Evolutionary conservation across 2,329 filamentous ascomycete species (phyloP), one percentile per base, ranked within the genome.

Genomic region (Cercospora janseana): DNA sequence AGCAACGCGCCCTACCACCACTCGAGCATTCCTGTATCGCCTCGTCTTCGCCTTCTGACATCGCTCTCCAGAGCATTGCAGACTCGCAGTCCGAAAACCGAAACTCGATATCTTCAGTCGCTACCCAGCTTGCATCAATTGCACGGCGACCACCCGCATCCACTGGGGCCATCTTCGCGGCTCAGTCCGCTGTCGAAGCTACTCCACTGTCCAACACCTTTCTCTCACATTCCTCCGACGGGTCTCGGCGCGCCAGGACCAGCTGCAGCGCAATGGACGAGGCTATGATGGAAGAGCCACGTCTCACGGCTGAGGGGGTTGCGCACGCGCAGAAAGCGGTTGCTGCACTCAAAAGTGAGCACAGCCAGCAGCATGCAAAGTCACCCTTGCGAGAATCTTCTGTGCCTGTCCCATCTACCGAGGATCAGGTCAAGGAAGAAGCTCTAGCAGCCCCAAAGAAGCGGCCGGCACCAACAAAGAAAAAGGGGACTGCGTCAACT

Each of bases 1-100:
- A 35, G 5, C 13, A 35, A 16, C 12, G 15, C 31, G 13, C 31
- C 9, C 31, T 8, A 20, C 73, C 74, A 4, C 72, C 73, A 2
- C 68, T 76, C 35, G 71, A 75, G 18, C 72, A 74, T 38, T 75
- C 75, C 58, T 72, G 73, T 54, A 69, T 75, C 55, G 66, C 67
- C 35, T 72, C 72, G 29, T 65, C 66, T 28, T 75, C 72, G 60
- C 49, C 63, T 60, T 28, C 68, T 53, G 52, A 64, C 63, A 46
- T 69, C 63, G 52, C 66, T 61, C 63, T 75, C n/a, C 69, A 72
- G 15, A 72, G 72, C 16, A 67, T 75, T 18, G 69, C 72, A 41
- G 59, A 60, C 38, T 58, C 20, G 15, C 42, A 15, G 20, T 13
- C 21, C 35, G 21, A n/a, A 18, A 13, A 15, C 35, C 35, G 6